Percentiles rank a stretch among this genome's conserved stretches.
Evolutionary conservation across 2,329 filamentous ascomycete genomes (phyloP).

Genomic region (Diaporthe aspalathi): DNA sequence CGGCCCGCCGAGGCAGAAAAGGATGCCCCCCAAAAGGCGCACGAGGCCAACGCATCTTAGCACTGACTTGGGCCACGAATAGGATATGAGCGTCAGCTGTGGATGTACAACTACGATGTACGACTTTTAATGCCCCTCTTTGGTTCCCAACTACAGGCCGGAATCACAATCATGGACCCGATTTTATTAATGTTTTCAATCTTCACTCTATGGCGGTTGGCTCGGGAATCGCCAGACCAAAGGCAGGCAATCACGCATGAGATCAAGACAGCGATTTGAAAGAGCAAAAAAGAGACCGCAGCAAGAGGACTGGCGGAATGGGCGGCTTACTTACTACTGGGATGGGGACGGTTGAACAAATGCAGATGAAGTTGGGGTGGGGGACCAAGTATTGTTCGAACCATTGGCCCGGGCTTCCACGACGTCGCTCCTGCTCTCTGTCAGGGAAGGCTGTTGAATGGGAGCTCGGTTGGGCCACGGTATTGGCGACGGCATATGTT

Average conservation of each 20-base stretch:
- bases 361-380: not conserved
- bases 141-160: conserved; percentile 25
- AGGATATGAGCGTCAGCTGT: conserved; percentile 28
- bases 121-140: conserved; percentile 31
- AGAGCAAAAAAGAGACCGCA: not conserved
- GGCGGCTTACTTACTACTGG: conserved; percentile 22
- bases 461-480: not conserved
- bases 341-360: not conserved
- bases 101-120: conserved; percentile 35
- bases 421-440: not conserved
- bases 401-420: not conserved
- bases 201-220: conserved; percentile 22
- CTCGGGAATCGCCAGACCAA: conserved; percentile 20
- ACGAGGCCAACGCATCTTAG: conserved; percentile 34
- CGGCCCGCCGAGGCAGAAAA: conserved; percentile 53
- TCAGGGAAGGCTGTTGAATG: not conserved
- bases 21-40: conserved; percentile 26
- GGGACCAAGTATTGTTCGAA: conserved; percentile 16
- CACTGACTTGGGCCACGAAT: conserved; percentile 5
- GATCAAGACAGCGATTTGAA: conserved; percentile 25
- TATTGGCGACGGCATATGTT: conserved; percentile 24
- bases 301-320: conserved; percentile 13
- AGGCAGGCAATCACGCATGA: conserved; percentile 10
- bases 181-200: conserved; percentile 37
- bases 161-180: conserved; percentile 25